Percentiles rank a stretch among this genome's conserved stretches.
Conservation (phyloP, 805 yeast species). For the Zygotorulaspora danielsina region DNA sequence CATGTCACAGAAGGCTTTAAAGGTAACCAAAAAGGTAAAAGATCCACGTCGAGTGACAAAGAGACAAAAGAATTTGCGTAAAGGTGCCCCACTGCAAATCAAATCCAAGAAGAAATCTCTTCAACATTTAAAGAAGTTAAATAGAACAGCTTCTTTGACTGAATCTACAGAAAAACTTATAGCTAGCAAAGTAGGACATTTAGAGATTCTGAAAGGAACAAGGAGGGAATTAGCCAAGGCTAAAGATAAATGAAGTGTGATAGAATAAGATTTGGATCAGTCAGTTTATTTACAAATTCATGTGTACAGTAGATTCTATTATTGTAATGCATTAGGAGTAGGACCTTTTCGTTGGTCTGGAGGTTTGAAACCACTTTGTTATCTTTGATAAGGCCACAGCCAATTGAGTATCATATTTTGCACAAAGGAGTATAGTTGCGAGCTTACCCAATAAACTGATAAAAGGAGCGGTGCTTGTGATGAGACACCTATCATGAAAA, state of each 20-base stretch:
- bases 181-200: slow-evolving; percentile 88
- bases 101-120: slow-evolving; percentile 61
- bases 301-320: slow-evolving; percentile 5
- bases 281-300: slow-evolving; percentile 2
- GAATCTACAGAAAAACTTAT: slow-evolving; percentile 76
- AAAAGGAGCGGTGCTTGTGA: slow-evolving; percentile 83
- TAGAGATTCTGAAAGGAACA: slow-evolving; percentile 86
- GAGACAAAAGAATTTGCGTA: slow-evolving; percentile 58
- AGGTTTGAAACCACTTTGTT: not conserved
- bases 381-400: slow-evolving; percentile 46
- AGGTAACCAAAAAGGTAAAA: slow-evolving; percentile 42
- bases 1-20: slow-evolving; percentile 76
- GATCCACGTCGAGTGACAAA: slow-evolving; percentile 48
- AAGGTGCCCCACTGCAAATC: slow-evolving; percentile 69
- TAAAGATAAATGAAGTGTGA: slow-evolving; percentile 21
- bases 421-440: slow-evolving; percentile 67
- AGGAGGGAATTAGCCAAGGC: slow-evolving; percentile 74
- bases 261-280: not conserved
- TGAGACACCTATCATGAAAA: slow-evolving; percentile 76
- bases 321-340: slow-evolving; percentile 2
- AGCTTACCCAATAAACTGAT: slow-evolving; percentile 84
- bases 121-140: slow-evolving; percentile 50
- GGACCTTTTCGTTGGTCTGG: not conserved
- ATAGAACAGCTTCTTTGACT: slow-evolving; percentile 48
- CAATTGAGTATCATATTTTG: slow-evolving; percentile 73